phyloP scores from a whole-genome alignment of 805 yeast genomes.

The Hanseniaspora jakobsenii region DNA sequence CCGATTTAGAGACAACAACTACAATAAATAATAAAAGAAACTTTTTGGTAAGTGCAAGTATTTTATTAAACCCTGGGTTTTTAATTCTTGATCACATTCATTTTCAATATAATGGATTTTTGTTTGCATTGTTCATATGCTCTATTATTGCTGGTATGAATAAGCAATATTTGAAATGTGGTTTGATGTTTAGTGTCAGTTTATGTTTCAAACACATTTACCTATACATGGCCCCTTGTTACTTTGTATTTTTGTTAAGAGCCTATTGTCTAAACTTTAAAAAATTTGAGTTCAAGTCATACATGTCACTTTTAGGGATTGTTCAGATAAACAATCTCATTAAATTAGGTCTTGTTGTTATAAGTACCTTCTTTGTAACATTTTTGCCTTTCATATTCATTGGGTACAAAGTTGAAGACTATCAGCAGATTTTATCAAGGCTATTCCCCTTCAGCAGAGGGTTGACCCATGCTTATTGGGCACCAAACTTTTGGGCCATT shows the following conservation, averaged over 20 bases:
- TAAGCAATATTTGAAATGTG: conserved; percentile 46
- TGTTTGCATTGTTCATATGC: conserved; percentile 70
- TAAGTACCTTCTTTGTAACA: conserved; percentile 50
- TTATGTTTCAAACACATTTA: conserved; percentile 92
- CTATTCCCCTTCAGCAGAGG: conserved; percentile 92
- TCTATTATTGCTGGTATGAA: conserved; percentile 62
- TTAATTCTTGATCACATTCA: conserved; percentile 89
- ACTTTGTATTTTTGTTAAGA: conserved; percentile 64
- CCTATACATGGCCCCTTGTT: conserved; percentile 87
- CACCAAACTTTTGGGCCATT: conserved; percentile 94
- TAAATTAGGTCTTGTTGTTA: conserved; percentile 52
- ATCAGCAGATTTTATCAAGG: conserved; percentile 54
- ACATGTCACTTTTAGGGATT: conserved; percentile 27
- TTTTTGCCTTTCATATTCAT: conserved; percentile 62
- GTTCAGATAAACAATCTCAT: conserved; percentile 46
- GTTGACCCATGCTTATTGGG: conserved; percentile 97
- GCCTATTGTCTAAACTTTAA: conserved; percentile 48
- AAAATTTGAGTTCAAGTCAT: conserved; percentile 26
- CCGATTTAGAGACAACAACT: too few relatives aligned
- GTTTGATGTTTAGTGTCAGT: conserved; percentile 56
- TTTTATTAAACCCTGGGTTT: conserved; percentile 80
- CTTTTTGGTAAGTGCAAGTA: conserved; percentile 68
- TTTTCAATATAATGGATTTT: conserved; percentile 91
- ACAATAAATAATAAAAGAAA: conserved; percentile 34
- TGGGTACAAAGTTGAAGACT: conserved; percentile 33